Evolutionary conservation across 768 basidiomycete species (phyloP), one percentile per base, ranked within the genome.

Genomic region (Mycena crocata): DNA sequence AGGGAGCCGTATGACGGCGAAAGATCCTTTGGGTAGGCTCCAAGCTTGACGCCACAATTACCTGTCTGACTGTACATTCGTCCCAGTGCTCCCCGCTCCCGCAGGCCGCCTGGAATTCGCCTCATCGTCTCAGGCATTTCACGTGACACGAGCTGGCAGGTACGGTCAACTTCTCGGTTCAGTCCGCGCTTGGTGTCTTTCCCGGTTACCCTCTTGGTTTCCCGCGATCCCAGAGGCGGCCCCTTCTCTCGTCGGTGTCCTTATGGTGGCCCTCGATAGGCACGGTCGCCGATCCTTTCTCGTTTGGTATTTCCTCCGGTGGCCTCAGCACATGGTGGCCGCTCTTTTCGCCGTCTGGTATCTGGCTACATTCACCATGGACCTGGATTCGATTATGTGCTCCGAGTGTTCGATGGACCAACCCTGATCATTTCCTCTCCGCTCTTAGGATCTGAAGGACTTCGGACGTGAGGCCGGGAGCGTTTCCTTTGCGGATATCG

Each of bases 141-240:
- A 71, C 90, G 93, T 76, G 94, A 96, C 77, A 97, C 95, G 49
- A 98, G 96, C 80, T 99, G 96, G 96, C 96, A 99, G 95, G 96
- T 99, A 90, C 83, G 93, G 80, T 76, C 70, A n/a, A n/a, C 66
- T 54, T 59, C 45, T 45, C 68, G 52, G 46, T 67, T 70, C 55
- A 57, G 32, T 45, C 48, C 31, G n/a, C 60, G 50, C 69, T 55
- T 62, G 51, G 37, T 57, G 31, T 45, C 59, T 32, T 48, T 37
- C 44, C 31, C 44, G 44, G 35, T 23, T 56, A 10, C 54, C 39
- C 37, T 10, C 54, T 37, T 24, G 63, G 56, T 64, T 52, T 31
- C 21, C 62, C 55, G 49, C 44, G 64, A 52, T 55, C 26, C 52
- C 58, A 59, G 44, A 59, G 50, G 57, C 24, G 51, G 56, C 61